A percentile compares a stretch with the other conserved stretches of the same genome.
These are phyloP conservation scores for Apium graveolens DNA, from an alignment of 129 eudicot genomes.

Conservation along the genomic window DNA sequence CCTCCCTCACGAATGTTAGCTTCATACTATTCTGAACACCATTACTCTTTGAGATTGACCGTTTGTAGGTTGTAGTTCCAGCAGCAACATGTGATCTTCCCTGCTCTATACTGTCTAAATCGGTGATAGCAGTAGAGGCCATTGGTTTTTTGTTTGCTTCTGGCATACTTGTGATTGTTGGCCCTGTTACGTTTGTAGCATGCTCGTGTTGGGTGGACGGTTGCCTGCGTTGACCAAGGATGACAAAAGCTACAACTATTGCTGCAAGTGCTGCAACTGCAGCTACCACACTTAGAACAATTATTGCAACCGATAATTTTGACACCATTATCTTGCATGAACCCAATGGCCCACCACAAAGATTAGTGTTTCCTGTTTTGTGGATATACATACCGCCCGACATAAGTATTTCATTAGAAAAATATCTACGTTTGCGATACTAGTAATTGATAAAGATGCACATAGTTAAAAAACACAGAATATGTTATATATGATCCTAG, in stretches of 20 bases:
- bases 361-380: constrained; percentile 24
- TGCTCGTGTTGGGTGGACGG: background rate
- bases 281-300: constrained; percentile 9
- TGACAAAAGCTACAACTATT: constrained; percentile 17
- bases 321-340: constrained; percentile 7
- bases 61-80: background rate
- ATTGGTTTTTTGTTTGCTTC: background rate
- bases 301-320: constrained; percentile 6
- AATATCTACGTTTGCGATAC: background rate
- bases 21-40: background rate
- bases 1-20: constrained; percentile 15
- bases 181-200: background rate
- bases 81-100: background rate
- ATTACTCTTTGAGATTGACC: background rate
- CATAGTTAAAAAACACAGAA: too few relatives aligned
- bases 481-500: too few relatives aligned
- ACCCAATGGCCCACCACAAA: constrained; percentile 35
- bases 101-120: background rate
- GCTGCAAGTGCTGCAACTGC: constrained; percentile 19
- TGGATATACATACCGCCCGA: background rate
- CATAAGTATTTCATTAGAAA: background rate
- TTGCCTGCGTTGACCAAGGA: constrained; percentile 19
- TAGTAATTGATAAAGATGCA: background rate
- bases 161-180: background rate
- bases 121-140: background rate